Base-by-base conservation (phyloP, 805 yeast species). In the Sporopachydermia lactativora region DNA sequence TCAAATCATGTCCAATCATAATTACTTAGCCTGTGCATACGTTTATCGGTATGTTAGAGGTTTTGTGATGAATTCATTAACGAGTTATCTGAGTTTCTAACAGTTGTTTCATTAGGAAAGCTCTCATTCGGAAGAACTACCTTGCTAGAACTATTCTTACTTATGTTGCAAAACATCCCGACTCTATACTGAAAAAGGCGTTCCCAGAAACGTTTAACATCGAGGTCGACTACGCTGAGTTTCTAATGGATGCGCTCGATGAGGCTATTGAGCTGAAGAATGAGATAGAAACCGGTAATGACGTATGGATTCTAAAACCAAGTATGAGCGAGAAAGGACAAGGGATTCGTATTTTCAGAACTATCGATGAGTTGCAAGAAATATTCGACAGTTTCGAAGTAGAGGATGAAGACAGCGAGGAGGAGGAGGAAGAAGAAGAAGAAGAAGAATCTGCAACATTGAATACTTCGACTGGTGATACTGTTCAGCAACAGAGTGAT, bases 271-370 rank as follows among this genome's bases (percentile, higher is more conserved):
- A 89, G 53, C 65, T 92, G 39, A 63, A 95, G 43, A 80, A 79
- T 40, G 95, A 81, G 49, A 62, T 92, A 24, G 79, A 77, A 44
- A 55, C 58, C 6, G 73, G 72, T 11, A 31, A 36, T 5, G 16
- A 36, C 18, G 36, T 8, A 51, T 89, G 94, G 88, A 92, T 92
- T 34, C 66, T 92, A 55, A 92, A 92, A 55, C 98, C 98, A 13
- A 77, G 95, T 47, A 86, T 92, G 96, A 81, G 94, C 52, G 98
- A 92, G 54, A 79, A 89, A 54, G 98, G 95, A 6, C 96, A 92
- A 55, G 98, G 98, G 0, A 89, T 92, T 39, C 64, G 95, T 34
- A 59, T 92, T 0, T 92, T 92, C 62, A 68, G 68, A 41, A 77
- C 86, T 0, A 66, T 84, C 28, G 83, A 77, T 5, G 92, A 86